Base-by-base conservation (phyloP, 2,329 filamentous ascomycete species). In the Parascedosporium putredinis region DNA sequence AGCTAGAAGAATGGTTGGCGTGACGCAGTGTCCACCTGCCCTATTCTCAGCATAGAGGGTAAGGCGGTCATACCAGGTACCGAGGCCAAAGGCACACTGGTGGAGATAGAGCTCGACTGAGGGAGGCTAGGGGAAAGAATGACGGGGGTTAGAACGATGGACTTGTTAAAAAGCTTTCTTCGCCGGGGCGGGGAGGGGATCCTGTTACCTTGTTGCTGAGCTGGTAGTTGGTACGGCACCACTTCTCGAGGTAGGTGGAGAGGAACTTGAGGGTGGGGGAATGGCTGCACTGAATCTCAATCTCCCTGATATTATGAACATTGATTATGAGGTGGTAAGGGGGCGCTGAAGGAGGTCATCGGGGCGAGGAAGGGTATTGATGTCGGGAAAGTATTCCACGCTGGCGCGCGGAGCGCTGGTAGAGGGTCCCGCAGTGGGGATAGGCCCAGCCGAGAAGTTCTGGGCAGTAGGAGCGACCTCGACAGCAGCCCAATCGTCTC, bases 221-320 rank as follows among this genome's bases (percentile, higher is more conserved):
- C 6, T 65, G 61, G 44, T 67, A 62, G 49, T 75, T 74, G 7
- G 64, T 59, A 36, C 67, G 64, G 43, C 67, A 70, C 72, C 72
- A 76, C 31, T 66, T 67, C 57, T 66, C 67, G 2, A 76, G 57
- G 51, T 76, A 77, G 1, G 67, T 65, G 3, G 64, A 61, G 5
- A 77, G 55, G 14, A 75, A 58, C 48, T 70, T 60, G 24, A 76
- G 56, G 0, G 69, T 71, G 4, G 66, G 65, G 36, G 66, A 67
- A 57, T 78, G 74, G 45, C 70, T 76, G 47, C 68, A 65, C 45
- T 74, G 66, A 9, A 77, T 58, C 45, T 69, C 65, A 8, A 76
- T 62, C 20, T 55, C 57, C 7, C 55, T 53, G 5, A 53, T 55
- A 16, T 60, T 58, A 9, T 56, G 54, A 8, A 61, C 58, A 18